Base-by-base conservation (phyloP, 2,329 filamentous ascomycete species). In the Ascochyta viciae-villosae region DNA sequence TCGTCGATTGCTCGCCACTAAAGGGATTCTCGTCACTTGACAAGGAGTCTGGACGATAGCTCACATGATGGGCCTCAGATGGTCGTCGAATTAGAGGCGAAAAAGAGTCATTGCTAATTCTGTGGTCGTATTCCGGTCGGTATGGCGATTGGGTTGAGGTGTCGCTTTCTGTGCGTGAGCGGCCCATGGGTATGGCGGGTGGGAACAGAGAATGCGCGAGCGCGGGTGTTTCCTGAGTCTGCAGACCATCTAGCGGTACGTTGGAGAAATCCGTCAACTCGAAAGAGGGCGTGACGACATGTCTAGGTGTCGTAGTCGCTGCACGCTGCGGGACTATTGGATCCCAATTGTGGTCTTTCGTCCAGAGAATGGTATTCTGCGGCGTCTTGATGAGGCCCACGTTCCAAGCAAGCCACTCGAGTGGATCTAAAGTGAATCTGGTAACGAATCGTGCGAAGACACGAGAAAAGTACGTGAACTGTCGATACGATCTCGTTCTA, bases 351-450 rank as follows among this genome's bases (percentile, higher is more conserved):
- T 62, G 53, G 8, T 33, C 13, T 31, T 63, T 63, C 0, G 60
- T 64, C 68, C 68, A 71, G 8, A 67, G 31, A 0, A 71, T 48
- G 4, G 66, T 71, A n/a, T 65, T 59, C 24, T 68, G 65, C 3
- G 35, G 60, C 15, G 56, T 52, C 31, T 66, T 67, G n/a, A 66
- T 62, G 0, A 68, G 43, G 1, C 65, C 61, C 1, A 60, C 26
- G 9, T 40, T 35, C 0, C 58, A 35, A 12, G 54, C 58, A 8
- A 70, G 19, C 13, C 49, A 54, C n/a, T 66, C 60, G 9, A 66
- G 13, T 3, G 49, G 62, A 13, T 57, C 39, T 3, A 69, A 43
- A 0, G 64, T 66, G 10, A 40, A 60, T 13, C 24, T 41, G 1
- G 55, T 57, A 22, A 66, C 3, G 7, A 55, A 39, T 3, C 66